These are phyloP conservation scores for Colletotrichum echinochloae DNA, from an alignment of 2,329 filamentous ascomycete genomes.

Conservation along the genomic window DNA sequence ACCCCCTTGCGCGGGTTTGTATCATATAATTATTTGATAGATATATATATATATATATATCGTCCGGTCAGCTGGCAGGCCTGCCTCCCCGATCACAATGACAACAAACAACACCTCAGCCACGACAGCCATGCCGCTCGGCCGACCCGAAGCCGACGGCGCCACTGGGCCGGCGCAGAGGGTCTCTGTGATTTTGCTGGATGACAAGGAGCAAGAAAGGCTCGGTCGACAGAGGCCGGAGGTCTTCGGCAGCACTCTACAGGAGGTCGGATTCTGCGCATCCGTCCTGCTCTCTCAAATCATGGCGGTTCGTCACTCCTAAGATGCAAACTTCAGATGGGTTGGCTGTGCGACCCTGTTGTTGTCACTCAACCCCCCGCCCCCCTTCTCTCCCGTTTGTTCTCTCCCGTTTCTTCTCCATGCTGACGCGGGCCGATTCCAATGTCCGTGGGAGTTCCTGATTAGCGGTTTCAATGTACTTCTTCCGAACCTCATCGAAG, in stretches of 20 bases:
- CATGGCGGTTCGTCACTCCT: neutral
- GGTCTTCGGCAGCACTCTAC: neutral
- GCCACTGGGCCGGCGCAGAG: neutral
- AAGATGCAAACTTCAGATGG: too few relatives aligned
- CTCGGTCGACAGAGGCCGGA: neutral
- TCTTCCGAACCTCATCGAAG: slow-evolving; percentile 1
- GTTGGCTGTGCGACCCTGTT: too few relatives aligned
- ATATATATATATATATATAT: too few relatives aligned
- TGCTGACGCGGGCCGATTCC: neutral
- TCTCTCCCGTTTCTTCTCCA: neutral
- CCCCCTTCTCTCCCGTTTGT: too few relatives aligned
- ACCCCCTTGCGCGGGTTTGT: neutral
- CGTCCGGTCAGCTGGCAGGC: neutral
- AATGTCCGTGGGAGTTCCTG: neutral
- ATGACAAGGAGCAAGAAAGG: neutral
- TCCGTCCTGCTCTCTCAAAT: neutral
- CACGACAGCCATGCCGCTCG: neutral
- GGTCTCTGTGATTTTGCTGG: neutral
- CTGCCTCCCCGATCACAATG: neutral
- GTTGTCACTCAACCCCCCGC: too few relatives aligned
- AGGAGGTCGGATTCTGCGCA: neutral
- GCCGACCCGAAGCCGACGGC: neutral
- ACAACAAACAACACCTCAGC: neutral
- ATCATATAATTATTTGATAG: neutral
- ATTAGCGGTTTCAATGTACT: slow-evolving; percentile 10